These are phyloP conservation scores for Blastobotrys capitulatus DNA, from an alignment of 1,139 yeast species.

Conservation along the genomic window DNA sequence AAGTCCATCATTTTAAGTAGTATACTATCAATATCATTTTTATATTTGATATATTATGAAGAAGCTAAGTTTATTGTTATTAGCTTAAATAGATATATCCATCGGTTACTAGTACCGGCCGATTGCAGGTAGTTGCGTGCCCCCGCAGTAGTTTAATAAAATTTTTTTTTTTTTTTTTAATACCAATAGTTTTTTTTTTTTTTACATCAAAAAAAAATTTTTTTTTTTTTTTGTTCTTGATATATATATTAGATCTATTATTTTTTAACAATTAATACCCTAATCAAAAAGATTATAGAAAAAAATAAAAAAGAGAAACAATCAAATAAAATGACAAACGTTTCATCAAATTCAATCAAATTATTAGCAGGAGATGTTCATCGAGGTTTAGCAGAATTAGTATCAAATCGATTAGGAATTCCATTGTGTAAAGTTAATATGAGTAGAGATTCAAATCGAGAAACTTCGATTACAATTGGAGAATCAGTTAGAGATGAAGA, in stretches of 20 bases:
- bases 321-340: slow-evolving; percentile 19
- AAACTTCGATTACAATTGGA: slow-evolving; percentile 86
- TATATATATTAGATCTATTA: no score
- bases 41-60: no score
- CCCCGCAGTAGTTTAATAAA: background rate
- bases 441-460: slow-evolving; percentile 54
- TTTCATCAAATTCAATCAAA: slow-evolving; percentile 68
- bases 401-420: slow-evolving; percentile 45
- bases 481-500: slow-evolving; percentile 98
- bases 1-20: no score
- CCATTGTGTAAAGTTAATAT: slow-evolving; percentile 40
- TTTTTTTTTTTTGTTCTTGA: background rate
- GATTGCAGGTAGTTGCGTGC: no score
- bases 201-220: no score
- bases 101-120: no score
- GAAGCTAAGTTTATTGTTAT: no score
- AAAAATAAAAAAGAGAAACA: no score
- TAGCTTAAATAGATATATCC: no score
- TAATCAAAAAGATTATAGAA: background rate
- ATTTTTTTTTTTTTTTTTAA: slow-evolving; percentile 1
- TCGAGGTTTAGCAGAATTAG: slow-evolving; percentile 80
- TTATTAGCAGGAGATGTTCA: slow-evolving; percentile 86
- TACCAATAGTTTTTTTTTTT: background rate
- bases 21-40: no score
- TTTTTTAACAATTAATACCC: background rate